Evolutionary conservation across 331 rosid species (phyloP), one percentile per base, ranked within the genome.

Genomic region (Acacia pycnantha): DNA sequence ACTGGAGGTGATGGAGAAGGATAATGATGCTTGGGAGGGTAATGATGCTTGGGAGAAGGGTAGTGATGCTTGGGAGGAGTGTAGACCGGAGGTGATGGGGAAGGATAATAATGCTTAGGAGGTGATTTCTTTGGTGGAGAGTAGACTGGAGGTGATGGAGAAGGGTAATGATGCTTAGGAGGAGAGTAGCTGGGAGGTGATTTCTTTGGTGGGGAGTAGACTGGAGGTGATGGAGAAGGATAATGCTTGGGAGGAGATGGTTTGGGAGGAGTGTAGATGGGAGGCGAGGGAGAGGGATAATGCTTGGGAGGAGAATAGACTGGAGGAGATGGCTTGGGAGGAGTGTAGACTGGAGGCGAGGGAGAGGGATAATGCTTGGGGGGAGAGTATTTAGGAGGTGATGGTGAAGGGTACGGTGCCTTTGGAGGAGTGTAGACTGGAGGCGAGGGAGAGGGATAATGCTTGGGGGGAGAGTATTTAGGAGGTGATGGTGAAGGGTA

Each of bases 1-100:
- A 10, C 10, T 0, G 79, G 79, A 0, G 81, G 82, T 0, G 81
- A 44, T 11, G 81, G 74, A 0, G 77, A 70, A 3, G 86, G 80
- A 11, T 83, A 79, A 18, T 83, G 82, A 2, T 31, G 33, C 73
- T 79, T 79, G 14, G 87, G 87, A 27, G 88, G 88, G 9, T 31
- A 31, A 31, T 31, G 33, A 31, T 31, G 33, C 33, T 31, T 31
- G 4, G 33, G 33, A 31, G 33, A 2, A 21, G 80, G 70, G 54
- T 73, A 61, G 4, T 31, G 33, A 9, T 22, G 18, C 67, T 79
- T 79, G 13, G 87, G 87, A 27, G 88, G 88, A 24, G 54, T 0
- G 80, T 61, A 61, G 1, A 11, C 8, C 0, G 88, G 89, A 9
- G 65, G 65, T 0, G 65, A 22, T 10, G 86, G 86, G 21, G 86